Evolutionary conservation across 805 yeast genomes (phyloP).

Genomic region (Saccharomycopsis guyanensis): DNA sequence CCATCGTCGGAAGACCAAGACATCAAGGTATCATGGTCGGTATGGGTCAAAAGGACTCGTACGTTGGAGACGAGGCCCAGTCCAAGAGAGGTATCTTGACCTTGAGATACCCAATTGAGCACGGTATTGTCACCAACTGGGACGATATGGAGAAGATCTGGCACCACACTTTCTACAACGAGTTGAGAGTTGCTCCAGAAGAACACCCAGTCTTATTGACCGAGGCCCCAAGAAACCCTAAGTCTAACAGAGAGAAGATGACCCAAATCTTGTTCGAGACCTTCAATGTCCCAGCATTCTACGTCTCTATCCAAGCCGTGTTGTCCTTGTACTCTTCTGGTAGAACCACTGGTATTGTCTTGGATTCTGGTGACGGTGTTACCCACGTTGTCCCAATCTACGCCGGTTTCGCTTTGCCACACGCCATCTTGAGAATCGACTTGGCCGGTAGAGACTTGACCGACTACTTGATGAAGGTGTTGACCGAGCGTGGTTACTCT

Average conservation of each 20-base stretch:
- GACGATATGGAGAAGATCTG: constrained; percentile 99
- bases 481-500: constrained; percentile 97
- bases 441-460: constrained; percentile 99
- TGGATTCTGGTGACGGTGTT: constrained; percentile 99
- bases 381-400: constrained; percentile 99
- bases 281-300: constrained; percentile 98
- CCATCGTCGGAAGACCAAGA: constrained; percentile 99
- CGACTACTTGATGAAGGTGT: constrained; percentile 96
- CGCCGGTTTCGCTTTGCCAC: constrained; percentile 99
- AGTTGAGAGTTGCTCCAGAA: constrained; percentile 99
- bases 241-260: constrained; percentile 99
- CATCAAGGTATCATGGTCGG: constrained; percentile 99
- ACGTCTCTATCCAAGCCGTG: constrained; percentile 98
- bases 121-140: constrained; percentile 99
- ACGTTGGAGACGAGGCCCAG: constrained; percentile 99
- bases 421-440: constrained; percentile 97
- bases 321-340: constrained; percentile 97
- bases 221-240: constrained; percentile 99
- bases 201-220: constrained; percentile 99
- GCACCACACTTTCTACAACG: constrained; percentile 99
- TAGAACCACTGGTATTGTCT: constrained; percentile 99
- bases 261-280: constrained; percentile 99
- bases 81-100: constrained; percentile 99
- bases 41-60: constrained; percentile 99
- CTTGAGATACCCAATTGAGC: constrained; percentile 98